phyloP scores from a whole-genome alignment of 176 grass and related monocot species.

The Chrysopogon serrulatus region DNA sequence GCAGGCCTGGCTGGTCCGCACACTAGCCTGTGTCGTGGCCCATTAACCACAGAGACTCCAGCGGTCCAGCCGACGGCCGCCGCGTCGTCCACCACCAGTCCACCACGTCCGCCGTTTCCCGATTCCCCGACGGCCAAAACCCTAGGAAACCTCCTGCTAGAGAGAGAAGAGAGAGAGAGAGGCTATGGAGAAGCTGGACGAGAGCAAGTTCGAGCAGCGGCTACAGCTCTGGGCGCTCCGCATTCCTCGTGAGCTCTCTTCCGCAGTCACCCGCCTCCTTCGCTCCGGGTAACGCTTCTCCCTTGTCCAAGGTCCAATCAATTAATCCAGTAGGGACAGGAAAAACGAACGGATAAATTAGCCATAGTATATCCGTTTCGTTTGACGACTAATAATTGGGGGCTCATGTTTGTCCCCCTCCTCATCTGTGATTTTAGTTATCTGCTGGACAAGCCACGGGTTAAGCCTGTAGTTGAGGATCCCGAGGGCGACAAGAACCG shows the following conservation, averaged over 20 bases:
- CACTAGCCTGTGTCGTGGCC: background rate
- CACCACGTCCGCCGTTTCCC: background rate
- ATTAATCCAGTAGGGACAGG: background rate
- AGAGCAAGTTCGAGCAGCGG: constrained; percentile 77
- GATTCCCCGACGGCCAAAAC: constrained; percentile 8
- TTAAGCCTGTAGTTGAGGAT: constrained; percentile 88
- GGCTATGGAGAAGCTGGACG: constrained; percentile 49
- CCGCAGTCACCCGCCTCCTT: constrained; percentile 63
- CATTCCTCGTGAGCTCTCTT: constrained; percentile 66
- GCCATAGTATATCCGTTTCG: background rate
- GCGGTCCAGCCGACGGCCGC: background rate
- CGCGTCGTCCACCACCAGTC: background rate
- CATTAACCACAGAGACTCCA: background rate
- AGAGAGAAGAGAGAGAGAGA: background rate
- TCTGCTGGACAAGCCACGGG: constrained; percentile 67
- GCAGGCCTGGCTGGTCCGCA: background rate
- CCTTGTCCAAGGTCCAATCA: background rate
- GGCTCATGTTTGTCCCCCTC: background rate
- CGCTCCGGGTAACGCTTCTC: constrained; percentile 43
- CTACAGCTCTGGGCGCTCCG: constrained; percentile 67
- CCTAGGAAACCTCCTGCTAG: constrained; percentile 15
- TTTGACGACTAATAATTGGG: background rate
- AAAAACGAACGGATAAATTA: background rate
- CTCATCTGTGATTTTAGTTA: constrained; percentile 28
- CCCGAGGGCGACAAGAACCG: constrained; percentile 66